Base-by-base conservation (phyloP, 2,329 filamentous ascomycete species). In the Aspergillus ochraceus region DNA sequence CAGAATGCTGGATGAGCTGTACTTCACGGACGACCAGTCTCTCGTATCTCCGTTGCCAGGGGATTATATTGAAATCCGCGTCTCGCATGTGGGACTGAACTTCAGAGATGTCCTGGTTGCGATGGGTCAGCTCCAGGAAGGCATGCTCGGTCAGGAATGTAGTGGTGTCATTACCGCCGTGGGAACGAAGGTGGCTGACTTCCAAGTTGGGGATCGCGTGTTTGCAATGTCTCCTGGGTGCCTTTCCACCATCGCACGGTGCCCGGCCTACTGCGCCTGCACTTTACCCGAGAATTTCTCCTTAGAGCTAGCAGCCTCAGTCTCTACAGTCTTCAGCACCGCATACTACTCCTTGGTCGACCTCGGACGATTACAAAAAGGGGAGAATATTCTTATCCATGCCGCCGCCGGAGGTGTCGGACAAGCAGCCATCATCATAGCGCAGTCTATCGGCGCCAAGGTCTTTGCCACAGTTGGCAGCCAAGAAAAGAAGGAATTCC, bases 51-150 rank as follows among this genome's bases (percentile, higher is more conserved):
- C 65, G 10, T 49, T 71, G 3, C 61, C 58, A 1, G 58, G 60
- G 10, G 61, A 65, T 6, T 60, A 68, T 12, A 60, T 71, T n/a
- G 67, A 70, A 52, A 64, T 71, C 20, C 52, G 60, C 22, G 57
- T 69, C 14, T 49, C 55, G 24, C 64, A 61, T 51, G 62, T 62
- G 2, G 69, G 67, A 11, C 59, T 70, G 5, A 71, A 74, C 63
- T 76, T 74, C 65, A 60, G 63, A 39, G 82, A 85, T 61, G 73
- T 80, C 1, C 71, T 83, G 59, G 77, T 79, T 12, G 76, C 78
- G 26, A 69, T 75, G 63, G 71, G 68, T 12, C 72, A 74, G 54
- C 60, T 75, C 85, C 51, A 53, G 12, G 51, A 32, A 9, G 32
- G 20, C 19, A 19, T 20, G 30, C 32, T 53, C 4, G 51, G 51